Percentiles rank a stretch among this genome's conserved stretches.
These are phyloP conservation scores for Pulveroboletus sp. DNA, from an alignment of 768 basidiomycete genomes.

Conservation along the genomic window DNA sequence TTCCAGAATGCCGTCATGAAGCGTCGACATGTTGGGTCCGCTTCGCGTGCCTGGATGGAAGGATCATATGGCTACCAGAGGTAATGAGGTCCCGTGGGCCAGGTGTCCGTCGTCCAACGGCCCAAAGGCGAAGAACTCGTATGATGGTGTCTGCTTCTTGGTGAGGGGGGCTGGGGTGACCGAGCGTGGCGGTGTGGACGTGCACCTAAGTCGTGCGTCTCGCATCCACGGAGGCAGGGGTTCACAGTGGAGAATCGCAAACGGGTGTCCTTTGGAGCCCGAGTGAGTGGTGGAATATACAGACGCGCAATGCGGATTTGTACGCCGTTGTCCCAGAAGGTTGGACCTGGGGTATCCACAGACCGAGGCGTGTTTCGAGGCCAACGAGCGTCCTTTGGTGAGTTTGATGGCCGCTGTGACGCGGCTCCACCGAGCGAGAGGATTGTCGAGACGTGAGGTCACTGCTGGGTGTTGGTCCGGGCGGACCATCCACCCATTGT, in stretches of 20 bases:
- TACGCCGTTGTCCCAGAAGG: not conserved
- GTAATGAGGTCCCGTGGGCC: too few relatives aligned
- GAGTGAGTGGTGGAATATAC: too few relatives aligned
- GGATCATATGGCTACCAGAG: not conserved
- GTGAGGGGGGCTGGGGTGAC: too few relatives aligned
- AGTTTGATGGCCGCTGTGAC: constrained; percentile 2
- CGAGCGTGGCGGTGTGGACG: too few relatives aligned
- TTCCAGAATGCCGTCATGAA: not conserved
- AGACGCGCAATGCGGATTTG: not conserved
- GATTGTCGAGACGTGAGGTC: constrained; percentile 4
- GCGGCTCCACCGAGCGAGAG: not conserved
- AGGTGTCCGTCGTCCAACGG: too few relatives aligned
- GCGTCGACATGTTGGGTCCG: not conserved
- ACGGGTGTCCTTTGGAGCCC: too few relatives aligned
- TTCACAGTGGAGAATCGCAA: too few relatives aligned
- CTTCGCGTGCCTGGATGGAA: not conserved
- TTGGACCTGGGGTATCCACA: too few relatives aligned
- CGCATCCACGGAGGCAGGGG: too few relatives aligned
- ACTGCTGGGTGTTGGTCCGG: constrained; percentile 4
- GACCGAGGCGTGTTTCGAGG: not conserved
- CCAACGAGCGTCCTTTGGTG: not conserved
- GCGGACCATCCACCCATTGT: constrained; percentile 11
- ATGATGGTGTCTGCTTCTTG: too few relatives aligned
- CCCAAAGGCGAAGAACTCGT: too few relatives aligned
- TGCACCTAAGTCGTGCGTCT: too few relatives aligned